Evolutionary conservation across 1,284 basidiomycete genomes (phyloP), one percentile per base, ranked within the genome.

Genomic region (Pulveroboletus sp.): DNA sequence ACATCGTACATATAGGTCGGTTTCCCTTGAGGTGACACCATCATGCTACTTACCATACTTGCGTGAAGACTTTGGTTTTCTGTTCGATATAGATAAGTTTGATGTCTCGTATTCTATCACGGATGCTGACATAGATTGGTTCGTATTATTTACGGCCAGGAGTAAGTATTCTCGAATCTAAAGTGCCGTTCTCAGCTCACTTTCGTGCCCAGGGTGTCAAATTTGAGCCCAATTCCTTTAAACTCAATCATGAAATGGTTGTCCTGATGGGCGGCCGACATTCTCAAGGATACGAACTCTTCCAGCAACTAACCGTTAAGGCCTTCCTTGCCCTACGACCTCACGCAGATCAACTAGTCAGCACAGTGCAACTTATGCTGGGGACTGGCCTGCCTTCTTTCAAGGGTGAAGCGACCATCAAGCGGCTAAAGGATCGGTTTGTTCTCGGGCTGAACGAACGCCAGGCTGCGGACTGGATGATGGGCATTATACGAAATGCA

Each of bases 191-290:
- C 40, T 47, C 26, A 28, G 11, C 56, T 64, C 44, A 69, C 36
- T 46, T 26, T 47, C 47, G 29, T 63, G 28, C 31, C 31, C 65
- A 94, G 89, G 94, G 95, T 61, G 91, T 98, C 73, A 98, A 98
- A 81, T 98, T 98, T 68, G 96, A 98, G 71, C 95, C 96, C 0
- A 91, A 84, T 70, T 96, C 93, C 18, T 99, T 99, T 87, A 99
- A 99, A 78, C 83, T 99, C 33, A 96, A 93, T 58, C 93, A 95
- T 70, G 97, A 99, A 72, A 99, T 99, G 96, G 90, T 99, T 20
- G 82, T 91, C 15, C 80, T 99, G 31, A 99, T 99, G 97, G 97
- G 97, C 47, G 97, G 97, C 14, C 83, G 89, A 57, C 84, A 91
- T 66, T 94, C 92, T 2, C 91, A 96, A 74, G 97, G 97, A 15